Percentiles rank a stretch among this genome's conserved stretches.
Evolutionary conservation across 441 rosid species (phyloP).

Genomic region (Arabidopsis hybrid): DNA sequence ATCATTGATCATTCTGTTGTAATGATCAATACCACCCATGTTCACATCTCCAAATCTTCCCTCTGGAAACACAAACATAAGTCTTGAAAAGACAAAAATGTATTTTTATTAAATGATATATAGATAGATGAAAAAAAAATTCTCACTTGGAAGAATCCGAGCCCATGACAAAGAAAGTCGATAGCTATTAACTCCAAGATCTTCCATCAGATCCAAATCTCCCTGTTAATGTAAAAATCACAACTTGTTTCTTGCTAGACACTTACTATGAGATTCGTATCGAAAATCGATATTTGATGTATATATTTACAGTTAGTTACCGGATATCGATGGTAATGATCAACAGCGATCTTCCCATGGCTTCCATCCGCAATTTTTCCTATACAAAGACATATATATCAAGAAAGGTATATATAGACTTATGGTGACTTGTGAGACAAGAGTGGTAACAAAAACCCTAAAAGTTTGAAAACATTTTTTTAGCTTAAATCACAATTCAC

Average conservation of each 20-base stretch:
- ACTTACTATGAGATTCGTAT: background rate
- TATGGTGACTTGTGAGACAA: conserved; percentile 16
- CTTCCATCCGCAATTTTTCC: conserved; percentile 63
- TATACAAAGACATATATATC: conserved; percentile 27
- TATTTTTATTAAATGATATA: background rate
- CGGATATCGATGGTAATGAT: conserved; percentile 68
- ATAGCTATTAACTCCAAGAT: conserved; percentile 69
- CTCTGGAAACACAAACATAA: conserved; percentile 39
- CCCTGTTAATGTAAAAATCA: conserved; percentile 51
- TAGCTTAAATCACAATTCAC: background rate
- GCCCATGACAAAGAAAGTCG: conserved; percentile 83
- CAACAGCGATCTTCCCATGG: conserved; percentile 65
- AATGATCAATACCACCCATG: conserved; percentile 59
- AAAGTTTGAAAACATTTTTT: background rate
- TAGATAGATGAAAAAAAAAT: background rate
- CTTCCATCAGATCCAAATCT: conserved; percentile 63
- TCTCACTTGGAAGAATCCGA: conserved; percentile 69
- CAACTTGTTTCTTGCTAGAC: background rate
- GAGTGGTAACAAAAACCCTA: background rate
- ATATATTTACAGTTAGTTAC: conserved; percentile 35
- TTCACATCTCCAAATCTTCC: conserved; percentile 75
- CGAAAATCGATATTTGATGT: background rate
- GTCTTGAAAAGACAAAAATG: background rate
- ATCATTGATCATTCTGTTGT: conserved; percentile 56
- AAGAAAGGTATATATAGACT: background rate